Conservation (phyloP, 495 filamentous ascomycete genomes). For the Podospora fimiseda region DNA sequence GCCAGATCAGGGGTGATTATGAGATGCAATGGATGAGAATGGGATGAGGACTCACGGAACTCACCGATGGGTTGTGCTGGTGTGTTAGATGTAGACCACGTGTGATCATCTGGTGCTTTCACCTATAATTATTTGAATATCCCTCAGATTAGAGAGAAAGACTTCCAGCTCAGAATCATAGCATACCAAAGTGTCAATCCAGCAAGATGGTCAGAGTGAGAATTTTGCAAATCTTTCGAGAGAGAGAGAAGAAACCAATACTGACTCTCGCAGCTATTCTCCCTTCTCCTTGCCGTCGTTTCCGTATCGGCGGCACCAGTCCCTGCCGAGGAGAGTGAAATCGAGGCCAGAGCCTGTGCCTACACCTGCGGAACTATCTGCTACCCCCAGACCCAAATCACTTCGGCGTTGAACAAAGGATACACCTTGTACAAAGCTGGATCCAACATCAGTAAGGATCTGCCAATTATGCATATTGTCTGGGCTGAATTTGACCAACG, state of each 20-base stretch:
- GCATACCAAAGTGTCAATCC: background rate
- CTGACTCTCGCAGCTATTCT: conserved; percentile 20
- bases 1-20: too few relatives aligned
- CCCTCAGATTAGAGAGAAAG: background rate
- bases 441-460: conserved; percentile 36
- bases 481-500: background rate
- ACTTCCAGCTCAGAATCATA: background rate
- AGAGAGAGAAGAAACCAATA: background rate
- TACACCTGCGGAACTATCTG: conserved; percentile 33
- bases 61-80: too few relatives aligned
- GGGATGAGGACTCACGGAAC: too few relatives aligned
- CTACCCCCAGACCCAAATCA: conserved; percentile 37
- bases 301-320: conserved; percentile 29
- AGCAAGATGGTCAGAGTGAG: conserved; percentile 12
- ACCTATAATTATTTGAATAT: background rate
- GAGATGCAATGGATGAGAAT: too few relatives aligned
- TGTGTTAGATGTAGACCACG: too few relatives aligned
- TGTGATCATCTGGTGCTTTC: too few relatives aligned
- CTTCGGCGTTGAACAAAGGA: conserved; percentile 44
- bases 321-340: background rate
- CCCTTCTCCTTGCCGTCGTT: conserved; percentile 24
- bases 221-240: background rate
- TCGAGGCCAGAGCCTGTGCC: conserved; percentile 28
- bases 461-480: background rate
- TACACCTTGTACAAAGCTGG: conserved; percentile 44